Evolutionary conservation across 2,329 filamentous ascomycete species (phyloP).

Genomic region (Macrophomina phaseolina): DNA sequence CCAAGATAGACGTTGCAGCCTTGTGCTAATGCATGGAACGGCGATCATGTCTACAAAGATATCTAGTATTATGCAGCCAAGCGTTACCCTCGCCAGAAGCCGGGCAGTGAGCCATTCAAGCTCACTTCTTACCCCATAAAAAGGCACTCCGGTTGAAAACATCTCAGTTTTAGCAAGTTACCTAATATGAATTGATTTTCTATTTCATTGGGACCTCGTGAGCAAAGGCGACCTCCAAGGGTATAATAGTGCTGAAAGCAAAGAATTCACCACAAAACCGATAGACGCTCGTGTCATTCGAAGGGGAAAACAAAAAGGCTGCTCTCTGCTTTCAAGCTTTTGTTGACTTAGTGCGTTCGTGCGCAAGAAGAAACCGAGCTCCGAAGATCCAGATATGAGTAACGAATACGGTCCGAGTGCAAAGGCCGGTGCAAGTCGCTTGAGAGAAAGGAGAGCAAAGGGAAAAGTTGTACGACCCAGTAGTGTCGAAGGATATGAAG

Average conservation of each 20-base stretch:
- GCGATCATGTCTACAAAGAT: neutral
- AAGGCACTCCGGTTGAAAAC: neutral
- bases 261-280: too few species aligned
- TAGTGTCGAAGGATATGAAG: too few species aligned
- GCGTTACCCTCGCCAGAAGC: neutral
- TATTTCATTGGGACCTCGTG: neutral
- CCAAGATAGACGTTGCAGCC: neutral
- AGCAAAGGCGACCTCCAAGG: neutral
- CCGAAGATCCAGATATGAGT: too few species aligned
- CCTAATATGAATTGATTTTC: neutral
- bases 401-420: too few species aligned
- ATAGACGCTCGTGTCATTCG: too few species aligned
- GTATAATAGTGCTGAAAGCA: slow-evolving; percentile 12
- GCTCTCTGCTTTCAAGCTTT: too few species aligned
- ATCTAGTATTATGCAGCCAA: neutral
- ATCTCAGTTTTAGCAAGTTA: neutral
- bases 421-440: too few species aligned
- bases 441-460: too few species aligned
- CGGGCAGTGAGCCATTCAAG: neutral
- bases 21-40: neutral
- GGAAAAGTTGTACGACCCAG: too few species aligned
- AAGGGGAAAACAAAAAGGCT: too few species aligned
- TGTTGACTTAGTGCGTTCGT: too few species aligned
- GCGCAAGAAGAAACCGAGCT: too few species aligned
- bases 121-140: neutral